phyloP scores from a whole-genome alignment of 108 stramenopile species.

The Asterionellopsis glacialis region DNA sequence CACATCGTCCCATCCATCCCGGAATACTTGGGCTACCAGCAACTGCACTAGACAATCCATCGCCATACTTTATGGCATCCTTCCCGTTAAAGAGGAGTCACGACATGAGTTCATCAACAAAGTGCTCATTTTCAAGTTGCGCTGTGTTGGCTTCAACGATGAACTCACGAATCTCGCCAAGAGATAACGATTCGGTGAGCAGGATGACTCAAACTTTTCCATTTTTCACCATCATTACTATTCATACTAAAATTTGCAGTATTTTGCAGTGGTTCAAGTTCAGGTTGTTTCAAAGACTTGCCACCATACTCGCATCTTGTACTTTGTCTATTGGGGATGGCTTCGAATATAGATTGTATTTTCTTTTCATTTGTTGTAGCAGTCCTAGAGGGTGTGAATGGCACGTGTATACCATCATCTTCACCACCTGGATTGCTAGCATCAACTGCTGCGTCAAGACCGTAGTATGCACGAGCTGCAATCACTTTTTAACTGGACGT shows the following conservation, averaged over 20 bases:
- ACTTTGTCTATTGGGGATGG: background rate
- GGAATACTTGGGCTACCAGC: background rate
- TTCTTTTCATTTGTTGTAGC: too few relatives aligned
- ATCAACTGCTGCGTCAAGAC: background rate
- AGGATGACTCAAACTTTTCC: too few relatives aligned
- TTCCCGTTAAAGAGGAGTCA: background rate
- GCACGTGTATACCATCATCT: background rate
- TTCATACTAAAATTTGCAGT: background rate
- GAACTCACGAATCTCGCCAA: background rate
- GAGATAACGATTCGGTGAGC: too few relatives aligned
- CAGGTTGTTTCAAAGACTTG: background rate
- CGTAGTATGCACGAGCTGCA: background rate
- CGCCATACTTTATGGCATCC: background rate
- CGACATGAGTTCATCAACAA: background rate
- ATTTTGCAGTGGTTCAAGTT: background rate
- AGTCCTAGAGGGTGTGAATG: background rate
- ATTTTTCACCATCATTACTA: background rate
- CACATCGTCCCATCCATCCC: background rate
- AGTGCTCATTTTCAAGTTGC: background rate
- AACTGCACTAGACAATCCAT: background rate
- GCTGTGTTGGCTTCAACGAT: background rate
- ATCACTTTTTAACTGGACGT: background rate
- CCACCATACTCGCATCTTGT: background rate
- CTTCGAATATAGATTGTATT: background rate
- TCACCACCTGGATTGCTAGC: background rate